Evolutionary conservation across 2,329 filamentous ascomycete genomes (phyloP).

Genomic region (Verticillium longisporum): DNA sequence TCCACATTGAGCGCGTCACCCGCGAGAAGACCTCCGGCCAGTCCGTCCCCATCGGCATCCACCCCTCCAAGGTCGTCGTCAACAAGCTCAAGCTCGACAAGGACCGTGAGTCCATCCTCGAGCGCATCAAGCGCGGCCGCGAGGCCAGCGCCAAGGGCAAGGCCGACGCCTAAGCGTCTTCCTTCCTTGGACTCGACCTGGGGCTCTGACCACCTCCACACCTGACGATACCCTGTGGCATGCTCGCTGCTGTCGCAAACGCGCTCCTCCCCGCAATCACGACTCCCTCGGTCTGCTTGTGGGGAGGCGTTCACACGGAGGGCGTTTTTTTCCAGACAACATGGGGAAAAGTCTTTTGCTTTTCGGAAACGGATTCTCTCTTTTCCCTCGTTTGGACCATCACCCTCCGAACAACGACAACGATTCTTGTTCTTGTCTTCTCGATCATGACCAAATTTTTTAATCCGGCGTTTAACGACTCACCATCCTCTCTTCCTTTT

Average conservation of each 20-base stretch:
- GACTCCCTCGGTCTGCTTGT: background rate
- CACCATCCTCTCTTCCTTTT: background rate
- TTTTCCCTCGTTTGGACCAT: too few species aligned
- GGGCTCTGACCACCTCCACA: background rate
- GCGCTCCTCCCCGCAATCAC: background rate
- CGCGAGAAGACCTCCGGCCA: slow-evolving; percentile 98
- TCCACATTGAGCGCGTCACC: slow-evolving; percentile 94
- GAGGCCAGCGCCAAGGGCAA: slow-evolving; percentile 70
- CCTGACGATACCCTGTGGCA: background rate
- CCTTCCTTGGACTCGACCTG: background rate
- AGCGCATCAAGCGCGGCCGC: slow-evolving; percentile 74
- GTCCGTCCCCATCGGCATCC: slow-evolving; percentile 88
- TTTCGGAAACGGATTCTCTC: background rate
- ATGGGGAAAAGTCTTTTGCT: background rate
- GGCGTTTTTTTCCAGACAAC: background rate
- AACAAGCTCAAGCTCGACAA: slow-evolving; percentile 98
- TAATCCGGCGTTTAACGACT: background rate
- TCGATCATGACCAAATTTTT: background rate
- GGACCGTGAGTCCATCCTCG: slow-evolving; percentile 83
- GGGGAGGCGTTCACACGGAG: background rate
- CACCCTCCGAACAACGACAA: too few species aligned
- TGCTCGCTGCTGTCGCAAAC: background rate
- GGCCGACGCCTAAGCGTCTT: slow-evolving; percentile 44
- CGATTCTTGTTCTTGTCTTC: too few species aligned
- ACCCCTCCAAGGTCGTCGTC: slow-evolving; percentile 95